phyloP scores from a whole-genome alignment of 257 asterid genomes.

The Solanum habrochaites region DNA sequence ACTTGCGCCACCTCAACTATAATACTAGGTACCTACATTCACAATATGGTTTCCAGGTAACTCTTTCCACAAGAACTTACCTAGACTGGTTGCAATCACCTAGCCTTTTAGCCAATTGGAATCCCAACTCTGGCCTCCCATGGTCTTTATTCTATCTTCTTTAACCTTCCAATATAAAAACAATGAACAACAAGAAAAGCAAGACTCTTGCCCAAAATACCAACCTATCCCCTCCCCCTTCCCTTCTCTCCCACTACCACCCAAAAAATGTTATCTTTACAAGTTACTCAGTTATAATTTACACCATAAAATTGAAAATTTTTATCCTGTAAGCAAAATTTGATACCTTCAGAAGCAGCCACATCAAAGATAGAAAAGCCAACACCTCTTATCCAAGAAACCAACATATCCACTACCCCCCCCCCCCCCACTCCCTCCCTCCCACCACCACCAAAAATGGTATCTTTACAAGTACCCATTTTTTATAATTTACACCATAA shows the following conservation, averaged over 20 bases:
- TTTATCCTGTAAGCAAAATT: not conserved
- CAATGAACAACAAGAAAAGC: not conserved
- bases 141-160: not conserved
- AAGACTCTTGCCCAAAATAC: not conserved
- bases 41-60: not conserved
- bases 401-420: not conserved
- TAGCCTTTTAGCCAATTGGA: not conserved
- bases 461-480: not conserved
- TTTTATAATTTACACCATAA: not conserved
- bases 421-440: not conserved
- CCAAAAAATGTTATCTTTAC: not conserved
- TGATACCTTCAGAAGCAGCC: conserved; percentile 56
- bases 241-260: not conserved
- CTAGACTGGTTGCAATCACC: not conserved
- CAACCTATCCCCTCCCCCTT: not conserved
- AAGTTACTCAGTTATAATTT: not conserved
- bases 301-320: not conserved
- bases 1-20: not conserved
- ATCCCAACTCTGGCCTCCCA: not conserved
- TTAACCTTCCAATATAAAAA: not conserved
- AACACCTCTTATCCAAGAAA: not conserved
- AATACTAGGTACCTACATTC: not conserved
- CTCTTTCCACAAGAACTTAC: not conserved
- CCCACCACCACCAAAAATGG: not conserved
- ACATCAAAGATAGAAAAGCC: not conserved